Percentiles rank a stretch among this genome's conserved stretches.
Evolutionary conservation across 2,329 filamentous ascomycete genomes (phyloP).

Genomic region (Fusarium longipes): DNA sequence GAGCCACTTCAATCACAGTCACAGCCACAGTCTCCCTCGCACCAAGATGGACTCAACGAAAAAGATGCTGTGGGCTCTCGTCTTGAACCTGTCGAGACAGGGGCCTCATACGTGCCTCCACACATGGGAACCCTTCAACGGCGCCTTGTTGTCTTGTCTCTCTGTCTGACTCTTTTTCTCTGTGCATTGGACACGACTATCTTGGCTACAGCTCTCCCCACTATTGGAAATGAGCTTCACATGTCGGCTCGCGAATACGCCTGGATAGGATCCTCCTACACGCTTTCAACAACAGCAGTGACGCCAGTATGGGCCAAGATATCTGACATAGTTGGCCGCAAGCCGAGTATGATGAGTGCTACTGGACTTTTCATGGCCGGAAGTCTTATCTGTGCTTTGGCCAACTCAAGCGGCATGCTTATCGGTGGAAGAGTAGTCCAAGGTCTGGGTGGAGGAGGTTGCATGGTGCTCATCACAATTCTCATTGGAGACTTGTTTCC

Average conservation of each 20-base stretch:
- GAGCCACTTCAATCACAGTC: conserved; percentile 13
- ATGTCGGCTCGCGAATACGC: conserved; percentile 43
- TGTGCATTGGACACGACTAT: conserved; percentile 46
- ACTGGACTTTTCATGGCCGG: conserved; percentile 63
- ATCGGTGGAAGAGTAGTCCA: conserved; percentile 57
- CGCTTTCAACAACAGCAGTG: conserved; percentile 39
- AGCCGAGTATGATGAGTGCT: conserved; percentile 53
- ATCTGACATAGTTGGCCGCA: conserved; percentile 63
- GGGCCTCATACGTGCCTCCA: conserved; percentile 36
- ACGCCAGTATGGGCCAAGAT: conserved; percentile 57
- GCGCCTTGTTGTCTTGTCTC: conserved; percentile 39
- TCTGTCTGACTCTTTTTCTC: conserved; percentile 45
- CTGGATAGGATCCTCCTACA: conserved; percentile 46
- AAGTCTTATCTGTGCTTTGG: conserved; percentile 63
- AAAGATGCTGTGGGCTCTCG: conserved; percentile 14
- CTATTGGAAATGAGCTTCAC: conserved; percentile 39
- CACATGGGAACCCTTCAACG: conserved; percentile 37
- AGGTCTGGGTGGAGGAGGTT: conserved; percentile 41
- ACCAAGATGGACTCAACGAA: conserved; percentile 22
- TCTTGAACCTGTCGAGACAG: conserved; percentile 37
- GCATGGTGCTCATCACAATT: conserved; percentile 38
- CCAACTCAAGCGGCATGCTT: conserved; percentile 57
- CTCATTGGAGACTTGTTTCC: conserved; percentile 65
- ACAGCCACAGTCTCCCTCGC: conserved; percentile 10
- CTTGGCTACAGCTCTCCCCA: conserved; percentile 46